These are phyloP conservation scores for Inga laurina DNA, from an alignment of 306 rosid species.

Conservation along the genomic window DNA sequence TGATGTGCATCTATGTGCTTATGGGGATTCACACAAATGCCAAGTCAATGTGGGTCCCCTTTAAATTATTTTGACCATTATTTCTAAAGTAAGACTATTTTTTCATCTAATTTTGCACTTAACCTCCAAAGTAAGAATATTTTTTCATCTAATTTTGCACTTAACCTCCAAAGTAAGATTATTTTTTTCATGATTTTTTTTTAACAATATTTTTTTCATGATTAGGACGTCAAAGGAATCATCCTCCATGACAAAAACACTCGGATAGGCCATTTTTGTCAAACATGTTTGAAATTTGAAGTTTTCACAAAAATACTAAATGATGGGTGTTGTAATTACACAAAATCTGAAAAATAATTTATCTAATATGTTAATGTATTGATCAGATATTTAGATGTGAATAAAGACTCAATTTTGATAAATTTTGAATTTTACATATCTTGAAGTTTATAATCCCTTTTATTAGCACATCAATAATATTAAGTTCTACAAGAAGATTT, in stretches of 20 bases:
- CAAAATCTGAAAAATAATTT: no score
- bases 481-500: neutral
- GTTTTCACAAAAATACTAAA: neutral
- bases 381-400: no score
- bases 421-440: neutral
- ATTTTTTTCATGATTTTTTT: no score
- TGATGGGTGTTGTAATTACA: neutral
- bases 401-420: no score
- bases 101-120: neutral
- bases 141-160: neutral
- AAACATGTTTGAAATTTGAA: neutral
- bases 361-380: no score
- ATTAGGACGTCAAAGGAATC: neutral
- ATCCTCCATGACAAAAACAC: neutral
- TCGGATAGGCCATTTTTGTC: neutral
- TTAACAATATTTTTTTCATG: neutral
- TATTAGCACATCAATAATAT: neutral
- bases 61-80: neutral
- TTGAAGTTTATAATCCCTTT: neutral
- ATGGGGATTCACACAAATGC: constrained; percentile 13
- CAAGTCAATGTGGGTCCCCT: constrained; percentile 24
- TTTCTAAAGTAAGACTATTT: neutral
- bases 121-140: neutral
- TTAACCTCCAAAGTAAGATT: neutral
- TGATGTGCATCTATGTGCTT: neutral